These are phyloP conservation scores for Bombardia bombarda DNA, from an alignment of 495 filamentous ascomycete species.

Conservation along the genomic window DNA sequence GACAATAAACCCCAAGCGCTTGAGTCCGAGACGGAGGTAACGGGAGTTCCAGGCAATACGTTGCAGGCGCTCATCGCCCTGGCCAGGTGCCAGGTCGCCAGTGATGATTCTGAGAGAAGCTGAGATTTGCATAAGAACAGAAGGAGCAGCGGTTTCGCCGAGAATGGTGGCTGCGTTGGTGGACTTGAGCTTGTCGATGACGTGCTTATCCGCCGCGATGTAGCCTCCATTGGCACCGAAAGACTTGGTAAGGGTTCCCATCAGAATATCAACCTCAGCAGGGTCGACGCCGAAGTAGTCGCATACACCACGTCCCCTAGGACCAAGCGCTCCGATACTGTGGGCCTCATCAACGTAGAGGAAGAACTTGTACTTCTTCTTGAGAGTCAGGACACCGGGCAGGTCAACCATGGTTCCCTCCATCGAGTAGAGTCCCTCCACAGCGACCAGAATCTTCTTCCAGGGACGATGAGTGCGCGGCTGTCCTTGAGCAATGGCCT, in stretches of 20 bases:
- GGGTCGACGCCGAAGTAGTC: slow-evolving; percentile 93
- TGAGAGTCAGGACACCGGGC: slow-evolving; percentile 74
- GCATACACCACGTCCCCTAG: slow-evolving; percentile 82
- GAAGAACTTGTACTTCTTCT: slow-evolving; percentile 92
- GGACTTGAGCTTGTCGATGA: slow-evolving; percentile 83
- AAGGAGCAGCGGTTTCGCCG: slow-evolving; percentile 80
- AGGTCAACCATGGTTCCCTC: slow-evolving; percentile 98
- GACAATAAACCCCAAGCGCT: slow-evolving; percentile 93
- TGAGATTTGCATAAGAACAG: slow-evolving; percentile 81
- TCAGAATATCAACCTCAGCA: slow-evolving; percentile 84
- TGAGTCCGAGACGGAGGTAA: slow-evolving; percentile 92
- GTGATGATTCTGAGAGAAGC: slow-evolving; percentile 77
- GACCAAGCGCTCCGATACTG: slow-evolving; percentile 89
- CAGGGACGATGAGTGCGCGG: slow-evolving; percentile 94
- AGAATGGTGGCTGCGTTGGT: slow-evolving; percentile 82
- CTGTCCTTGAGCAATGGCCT: slow-evolving; percentile 91
- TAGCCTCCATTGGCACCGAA: slow-evolving; percentile 98
- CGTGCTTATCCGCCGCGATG: slow-evolving; percentile 78
- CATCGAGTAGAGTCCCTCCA: slow-evolving; percentile 98
- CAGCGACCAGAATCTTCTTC: slow-evolving; percentile 96
- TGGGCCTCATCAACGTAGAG: slow-evolving; percentile 96
- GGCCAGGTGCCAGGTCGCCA: slow-evolving; percentile 78
- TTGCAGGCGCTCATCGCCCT: slow-evolving; percentile 93
- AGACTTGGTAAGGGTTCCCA: slow-evolving; percentile 97
- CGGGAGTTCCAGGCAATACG: slow-evolving; percentile 97